A percentile compares a stretch with the other conserved stretches of the same genome.
These are phyloP conservation scores for Pleurotus platypus DNA, from an alignment of 768 basidiomycete species.

Conservation along the genomic window DNA sequence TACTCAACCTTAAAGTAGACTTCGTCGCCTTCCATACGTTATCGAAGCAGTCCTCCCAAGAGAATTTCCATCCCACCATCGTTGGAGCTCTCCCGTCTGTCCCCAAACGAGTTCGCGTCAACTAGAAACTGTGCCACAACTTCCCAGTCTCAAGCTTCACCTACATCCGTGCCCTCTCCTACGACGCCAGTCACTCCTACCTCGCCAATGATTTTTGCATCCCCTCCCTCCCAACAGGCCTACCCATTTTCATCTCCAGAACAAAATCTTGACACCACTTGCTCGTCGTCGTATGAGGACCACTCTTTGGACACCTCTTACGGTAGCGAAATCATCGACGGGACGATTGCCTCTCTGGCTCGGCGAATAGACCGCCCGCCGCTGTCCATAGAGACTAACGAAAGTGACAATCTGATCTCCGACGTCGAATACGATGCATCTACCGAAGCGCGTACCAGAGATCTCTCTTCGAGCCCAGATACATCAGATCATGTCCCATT, in stretches of 20 bases:
- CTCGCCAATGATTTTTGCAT: conserved; percentile 23
- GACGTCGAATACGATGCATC: background rate
- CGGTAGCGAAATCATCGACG: conserved; percentile 13
- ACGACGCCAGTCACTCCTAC: conserved; percentile 6
- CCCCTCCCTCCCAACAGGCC: conserved; percentile 20
- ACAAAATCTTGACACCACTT: conserved; percentile 9
- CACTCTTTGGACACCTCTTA: conserved; percentile 26
- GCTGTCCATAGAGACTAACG: conserved; percentile 8
- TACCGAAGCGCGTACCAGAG: background rate
- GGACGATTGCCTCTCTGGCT: background rate
- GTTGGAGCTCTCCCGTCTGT: too few species aligned
- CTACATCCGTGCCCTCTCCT: background rate
- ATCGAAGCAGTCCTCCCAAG: background rate
- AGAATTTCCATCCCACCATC: too few species aligned
- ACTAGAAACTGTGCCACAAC: background rate
- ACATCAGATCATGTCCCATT: too few species aligned
- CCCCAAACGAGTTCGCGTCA: too few species aligned
- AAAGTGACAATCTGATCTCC: background rate
- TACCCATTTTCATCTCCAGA: conserved; percentile 11
- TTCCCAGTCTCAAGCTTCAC: conserved; percentile 2
- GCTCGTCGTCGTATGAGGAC: conserved; percentile 16
- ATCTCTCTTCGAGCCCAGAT: background rate
- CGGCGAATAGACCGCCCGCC: background rate
- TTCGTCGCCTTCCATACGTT: background rate
- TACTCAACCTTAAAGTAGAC: background rate